phyloP scores from a whole-genome alignment of 495 filamentous ascomycete species.

The Usnea hakonensis region DNA sequence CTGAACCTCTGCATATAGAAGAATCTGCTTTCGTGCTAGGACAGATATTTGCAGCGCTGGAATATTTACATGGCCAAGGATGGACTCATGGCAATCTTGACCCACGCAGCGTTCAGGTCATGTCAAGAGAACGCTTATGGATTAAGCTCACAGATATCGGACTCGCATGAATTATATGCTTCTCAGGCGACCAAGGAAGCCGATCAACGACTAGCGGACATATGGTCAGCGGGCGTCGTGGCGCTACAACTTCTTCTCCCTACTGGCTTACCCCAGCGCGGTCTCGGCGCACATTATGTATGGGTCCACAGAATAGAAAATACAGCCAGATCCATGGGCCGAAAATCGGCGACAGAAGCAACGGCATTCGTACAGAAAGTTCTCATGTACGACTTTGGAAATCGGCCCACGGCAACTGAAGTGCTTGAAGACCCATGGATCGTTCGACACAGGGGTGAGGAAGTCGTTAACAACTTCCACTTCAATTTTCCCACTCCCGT shows the following conservation, averaged over 20 bases:
- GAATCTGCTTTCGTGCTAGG: background rate
- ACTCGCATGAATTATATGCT: background rate
- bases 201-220: background rate
- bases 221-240: background rate
- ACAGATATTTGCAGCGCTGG: background rate
- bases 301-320: background rate
- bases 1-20: background rate
- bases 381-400: background rate
- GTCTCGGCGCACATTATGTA: accelerated
- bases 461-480: background rate
- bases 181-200: background rate
- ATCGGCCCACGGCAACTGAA: background rate
- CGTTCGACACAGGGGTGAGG: background rate
- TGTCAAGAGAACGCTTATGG: background rate
- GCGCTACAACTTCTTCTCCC: background rate
- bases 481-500: background rate
- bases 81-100: background rate
- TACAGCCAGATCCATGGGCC: background rate
- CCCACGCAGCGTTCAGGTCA: background rate
- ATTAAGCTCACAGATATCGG: background rate
- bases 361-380: background rate
- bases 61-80: background rate
- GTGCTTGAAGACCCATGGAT: background rate
- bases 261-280: background rate
- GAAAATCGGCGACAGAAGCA: background rate